Evolutionary conservation across 1,284 basidiomycete species (phyloP).

Genomic region (Rhodotorula glutinis): DNA sequence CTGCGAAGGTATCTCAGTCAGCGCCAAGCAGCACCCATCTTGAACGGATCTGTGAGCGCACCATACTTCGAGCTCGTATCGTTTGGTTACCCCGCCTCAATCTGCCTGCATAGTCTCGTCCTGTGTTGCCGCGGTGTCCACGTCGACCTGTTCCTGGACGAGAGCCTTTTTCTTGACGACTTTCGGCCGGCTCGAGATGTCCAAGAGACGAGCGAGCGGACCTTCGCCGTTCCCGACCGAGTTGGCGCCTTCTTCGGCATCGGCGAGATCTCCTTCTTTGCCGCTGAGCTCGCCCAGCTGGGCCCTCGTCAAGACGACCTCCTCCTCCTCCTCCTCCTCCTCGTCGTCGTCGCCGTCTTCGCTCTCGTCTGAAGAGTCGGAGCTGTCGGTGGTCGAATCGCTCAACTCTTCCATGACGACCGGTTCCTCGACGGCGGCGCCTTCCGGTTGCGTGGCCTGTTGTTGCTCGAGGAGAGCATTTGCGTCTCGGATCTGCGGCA

Average conservation of each 20-base stretch:
- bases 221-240: not conserved
- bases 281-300: not conserved
- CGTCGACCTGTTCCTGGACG: constrained; percentile 9
- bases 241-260: not conserved
- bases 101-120: constrained; percentile 6
- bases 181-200: constrained; percentile 15
- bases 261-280: not conserved
- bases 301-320: not conserved
- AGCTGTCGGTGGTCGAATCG: constrained; percentile 7
- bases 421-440: constrained; percentile 14
- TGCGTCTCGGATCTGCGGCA: constrained; percentile 33
- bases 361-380: not conserved
- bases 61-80: constrained; percentile 3
- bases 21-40: too few relatives aligned
- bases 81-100: not conserved
- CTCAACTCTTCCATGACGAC: constrained; percentile 30
- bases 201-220: constrained; percentile 15
- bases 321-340: not conserved
- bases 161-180: constrained; percentile 15
- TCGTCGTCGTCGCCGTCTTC: not conserved
- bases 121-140: not conserved
- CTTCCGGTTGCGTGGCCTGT: not conserved
- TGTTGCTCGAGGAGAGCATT: constrained; percentile 23
- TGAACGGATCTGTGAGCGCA: too few relatives aligned
- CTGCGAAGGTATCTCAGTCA: too few relatives aligned